phyloP scores from a whole-genome alignment of 768 basidiomycete genomes.

The Xerocomellus chrysenteron region DNA sequence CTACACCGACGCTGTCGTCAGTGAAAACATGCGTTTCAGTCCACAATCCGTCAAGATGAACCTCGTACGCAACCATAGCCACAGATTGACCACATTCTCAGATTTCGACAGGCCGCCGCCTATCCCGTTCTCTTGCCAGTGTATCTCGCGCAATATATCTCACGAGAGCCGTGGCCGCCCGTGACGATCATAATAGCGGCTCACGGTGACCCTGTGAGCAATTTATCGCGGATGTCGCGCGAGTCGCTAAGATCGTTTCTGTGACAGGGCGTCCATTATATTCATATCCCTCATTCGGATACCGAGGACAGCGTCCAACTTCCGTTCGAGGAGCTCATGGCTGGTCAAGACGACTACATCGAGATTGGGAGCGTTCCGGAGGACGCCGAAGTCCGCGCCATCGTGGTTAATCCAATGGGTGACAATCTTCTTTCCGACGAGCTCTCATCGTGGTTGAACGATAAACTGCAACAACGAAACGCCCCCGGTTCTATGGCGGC shows the following conservation, averaged over 20 bases:
- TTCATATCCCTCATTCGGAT: slow-evolving; percentile 27
- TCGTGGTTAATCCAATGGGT: slow-evolving; percentile 18
- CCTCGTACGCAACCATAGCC: slow-evolving; percentile 38
- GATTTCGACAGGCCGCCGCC: slow-evolving; percentile 46
- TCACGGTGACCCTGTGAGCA: slow-evolving; percentile 26
- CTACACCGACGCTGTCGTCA: slow-evolving; percentile 35
- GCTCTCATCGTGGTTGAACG: slow-evolving; percentile 29
- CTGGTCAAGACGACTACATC: slow-evolving; percentile 24
- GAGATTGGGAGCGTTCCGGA: slow-evolving; percentile 10
- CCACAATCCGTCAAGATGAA: slow-evolving; percentile 45
- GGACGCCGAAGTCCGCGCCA: slow-evolving; percentile 16
- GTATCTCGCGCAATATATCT: slow-evolving; percentile 55
- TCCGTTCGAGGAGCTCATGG: slow-evolving; percentile 25
- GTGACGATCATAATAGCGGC: slow-evolving; percentile 32
- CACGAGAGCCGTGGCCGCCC: slow-evolving; percentile 24
- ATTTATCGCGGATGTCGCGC: neutral
- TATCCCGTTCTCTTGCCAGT: slow-evolving; percentile 66
- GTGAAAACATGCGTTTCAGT: slow-evolving; percentile 40
- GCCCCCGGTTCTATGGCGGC: slow-evolving; percentile 21
- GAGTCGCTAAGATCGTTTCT: neutral
- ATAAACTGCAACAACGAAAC: slow-evolving; percentile 26
- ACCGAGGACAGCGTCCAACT: slow-evolving; percentile 14
- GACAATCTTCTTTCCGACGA: slow-evolving; percentile 36
- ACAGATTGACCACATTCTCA: slow-evolving; percentile 5
- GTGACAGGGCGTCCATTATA: slow-evolving; percentile 25